Base-by-base conservation (phyloP, 495 filamentous ascomycete genomes). In the Penicillium ochrochloron region DNA sequence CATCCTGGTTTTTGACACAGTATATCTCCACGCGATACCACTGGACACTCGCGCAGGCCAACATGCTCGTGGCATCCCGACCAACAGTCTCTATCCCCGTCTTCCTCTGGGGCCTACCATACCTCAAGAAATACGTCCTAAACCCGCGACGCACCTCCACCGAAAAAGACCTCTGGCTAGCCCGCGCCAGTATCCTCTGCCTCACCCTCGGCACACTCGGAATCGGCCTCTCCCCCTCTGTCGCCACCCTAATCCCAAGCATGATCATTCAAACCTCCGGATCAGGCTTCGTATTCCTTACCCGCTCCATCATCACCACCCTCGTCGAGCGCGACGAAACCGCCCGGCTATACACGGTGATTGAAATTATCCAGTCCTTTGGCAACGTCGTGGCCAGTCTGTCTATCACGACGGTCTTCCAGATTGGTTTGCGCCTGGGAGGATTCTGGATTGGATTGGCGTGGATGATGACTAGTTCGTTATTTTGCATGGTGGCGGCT, bases 11-110 rank as follows among this genome's bases (percentile, higher is more conserved):
- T 58, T 70, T 89, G 17, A 67, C 81, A 6, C 85, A 88, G 65
- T 87, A 88, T 66, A 80, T 85, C 23, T 87, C 84, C 57, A 83
- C 78, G 3, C 78, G 85, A 39, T 89, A 86, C 65, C 73, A 76
- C 12, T 83, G 84, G 80, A 83, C 77, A 5, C 65, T 89, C 8
- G 82, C 85, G 0, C 70, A 83, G 56, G 80, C 87, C 10, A 87
- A 82, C 37, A 78, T 87, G 53, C 77, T 87, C 29, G 72, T 86
- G 7, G 79, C 82, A 0, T 79, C 83, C 35, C 79, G 82, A 60
- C 78, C 80, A 3, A 72, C 79, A 1, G 71, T 88, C 15, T 82
- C 81, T 19, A 78, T 88, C 27, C 67, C 84, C 9, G 68, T 87
- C 0, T 81, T 89, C 50, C 70, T 84, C 19, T 77, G 76, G 14